phyloP scores from a whole-genome alignment of 2,329 filamentous ascomycete genomes.

The Bipolaris sorokiniana region DNA sequence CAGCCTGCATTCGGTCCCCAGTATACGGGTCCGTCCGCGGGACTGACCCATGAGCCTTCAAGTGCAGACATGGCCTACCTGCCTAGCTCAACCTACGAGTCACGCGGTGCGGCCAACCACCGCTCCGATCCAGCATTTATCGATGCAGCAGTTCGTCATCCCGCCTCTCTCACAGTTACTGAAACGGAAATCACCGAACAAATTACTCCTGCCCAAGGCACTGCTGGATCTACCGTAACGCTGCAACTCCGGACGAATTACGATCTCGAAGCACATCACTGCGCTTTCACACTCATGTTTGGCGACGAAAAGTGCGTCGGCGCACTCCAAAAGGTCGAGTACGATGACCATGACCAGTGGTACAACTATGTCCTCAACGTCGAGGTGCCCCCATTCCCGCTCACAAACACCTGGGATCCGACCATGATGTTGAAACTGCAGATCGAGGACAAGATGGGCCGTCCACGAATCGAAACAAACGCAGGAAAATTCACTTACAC shows the following conservation, averaged over 20 bases:
- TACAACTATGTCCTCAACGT: constrained; percentile 75
- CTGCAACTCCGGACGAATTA: constrained; percentile 78
- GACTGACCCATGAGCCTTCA: constrained; percentile 56
- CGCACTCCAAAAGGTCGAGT: constrained; percentile 66
- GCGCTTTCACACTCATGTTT: constrained; percentile 71
- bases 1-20: constrained; percentile 58
- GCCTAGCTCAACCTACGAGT: constrained; percentile 57
- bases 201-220: constrained; percentile 73
- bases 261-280: constrained; percentile 68
- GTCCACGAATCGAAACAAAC: constrained; percentile 58
- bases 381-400: constrained; percentile 71
- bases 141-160: constrained; percentile 63
- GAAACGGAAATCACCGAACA: constrained; percentile 63
- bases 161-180: constrained; percentile 52
- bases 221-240: constrained; percentile 71
- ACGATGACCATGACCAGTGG: constrained; percentile 63
- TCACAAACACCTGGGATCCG: constrained; percentile 62
- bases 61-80: constrained; percentile 54
- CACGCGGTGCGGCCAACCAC: constrained; percentile 50
- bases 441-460: constrained; percentile 64
- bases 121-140: constrained; percentile 61
- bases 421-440: constrained; percentile 65
- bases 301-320: constrained; percentile 76
- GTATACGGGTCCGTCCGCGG: constrained; percentile 57
- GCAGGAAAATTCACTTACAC: constrained; percentile 69